A percentile compares a stretch with the other conserved stretches of the same genome.
Evolutionary conservation across 1,284 basidiomycete genomes (phyloP).

Genomic region (Cutaneotrichosporon sp.): DNA sequence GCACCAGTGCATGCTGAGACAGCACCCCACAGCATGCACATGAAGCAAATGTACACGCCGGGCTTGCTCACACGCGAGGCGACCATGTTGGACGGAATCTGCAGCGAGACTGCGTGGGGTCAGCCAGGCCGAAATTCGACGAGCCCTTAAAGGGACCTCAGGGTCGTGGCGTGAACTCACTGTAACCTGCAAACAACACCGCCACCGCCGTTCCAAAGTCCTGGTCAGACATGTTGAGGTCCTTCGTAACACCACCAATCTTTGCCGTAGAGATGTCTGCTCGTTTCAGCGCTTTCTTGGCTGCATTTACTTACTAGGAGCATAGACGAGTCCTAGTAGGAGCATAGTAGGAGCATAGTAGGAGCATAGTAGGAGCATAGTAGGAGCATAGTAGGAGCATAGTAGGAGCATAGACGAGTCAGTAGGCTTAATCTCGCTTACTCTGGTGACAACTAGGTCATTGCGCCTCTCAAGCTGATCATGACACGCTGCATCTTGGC

Average conservation of each 20-base stretch:
- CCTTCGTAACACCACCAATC: conserved; percentile 16
- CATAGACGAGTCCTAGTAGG: too few relatives aligned
- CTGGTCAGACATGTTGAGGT: conserved; percentile 17
- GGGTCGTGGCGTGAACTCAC: conserved; percentile 18
- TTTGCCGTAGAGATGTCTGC: conserved; percentile 20
- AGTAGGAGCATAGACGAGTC: too few relatives aligned
- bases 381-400: too few relatives aligned
- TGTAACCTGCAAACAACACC: conserved; percentile 25
- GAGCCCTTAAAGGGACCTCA: too few relatives aligned
- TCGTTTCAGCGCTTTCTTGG: too few relatives aligned
- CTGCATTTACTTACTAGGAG: too few relatives aligned
- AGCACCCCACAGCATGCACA: conserved; percentile 36
- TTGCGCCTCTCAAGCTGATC: too few relatives aligned
- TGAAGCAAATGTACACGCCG: conserved; percentile 30
- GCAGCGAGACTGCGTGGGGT: conserved; percentile 21
- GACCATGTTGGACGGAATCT: conserved; percentile 43
- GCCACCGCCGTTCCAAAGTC: conserved; percentile 34
- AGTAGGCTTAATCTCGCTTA: too few relatives aligned
- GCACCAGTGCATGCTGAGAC: conserved; percentile 33
- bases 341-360: too few relatives aligned
- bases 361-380: too few relatives aligned
- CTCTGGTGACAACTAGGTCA: too few relatives aligned
- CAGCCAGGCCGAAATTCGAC: background rate
- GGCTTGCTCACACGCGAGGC: conserved; percentile 29
- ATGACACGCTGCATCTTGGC: too few relatives aligned